These are phyloP conservation scores for Pythium apleroticum DNA, from an alignment of 352 stramenopile species.

Conservation along the genomic window DNA sequence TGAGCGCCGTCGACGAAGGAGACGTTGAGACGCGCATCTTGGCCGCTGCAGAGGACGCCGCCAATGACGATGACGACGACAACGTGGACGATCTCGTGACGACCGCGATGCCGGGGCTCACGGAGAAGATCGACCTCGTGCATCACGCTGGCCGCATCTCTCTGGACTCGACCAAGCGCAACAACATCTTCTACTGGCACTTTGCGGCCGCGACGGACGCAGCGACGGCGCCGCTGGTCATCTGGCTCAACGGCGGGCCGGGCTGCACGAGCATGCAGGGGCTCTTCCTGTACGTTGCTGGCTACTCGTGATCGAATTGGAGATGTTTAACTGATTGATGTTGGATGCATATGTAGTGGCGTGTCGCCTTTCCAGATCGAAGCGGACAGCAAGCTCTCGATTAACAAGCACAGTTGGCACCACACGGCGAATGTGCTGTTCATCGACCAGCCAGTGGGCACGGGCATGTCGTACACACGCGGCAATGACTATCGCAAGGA, in stretches of 20 bases:
- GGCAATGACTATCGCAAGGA: conserved; percentile 53
- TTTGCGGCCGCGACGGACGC: conserved; percentile 50
- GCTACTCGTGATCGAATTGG: too few species aligned
- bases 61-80: conserved; percentile 5
- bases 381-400: conserved; percentile 44
- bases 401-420: conserved; percentile 80
- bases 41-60: neutral
- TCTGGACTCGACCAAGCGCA: conserved; percentile 45
- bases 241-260: conserved; percentile 82
- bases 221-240: conserved; percentile 56
- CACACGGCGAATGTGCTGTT: conserved; percentile 79
- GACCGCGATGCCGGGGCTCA: conserved; percentile 49
- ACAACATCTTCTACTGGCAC: conserved; percentile 83
- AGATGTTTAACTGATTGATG: neutral
- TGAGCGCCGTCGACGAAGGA: neutral
- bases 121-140: conserved; percentile 45
- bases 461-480: conserved; percentile 68
- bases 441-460: conserved; percentile 80
- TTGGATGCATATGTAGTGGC: conserved; percentile 26
- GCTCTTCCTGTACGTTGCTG: conserved; percentile 54
- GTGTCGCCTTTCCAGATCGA: conserved; percentile 72
- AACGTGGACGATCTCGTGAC: conserved; percentile 41
- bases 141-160: conserved; percentile 69
- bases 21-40: neutral
- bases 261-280: conserved; percentile 84